Conservation (phyloP, 805 yeast genomes). For the Saturnispora halmiae region DNA sequence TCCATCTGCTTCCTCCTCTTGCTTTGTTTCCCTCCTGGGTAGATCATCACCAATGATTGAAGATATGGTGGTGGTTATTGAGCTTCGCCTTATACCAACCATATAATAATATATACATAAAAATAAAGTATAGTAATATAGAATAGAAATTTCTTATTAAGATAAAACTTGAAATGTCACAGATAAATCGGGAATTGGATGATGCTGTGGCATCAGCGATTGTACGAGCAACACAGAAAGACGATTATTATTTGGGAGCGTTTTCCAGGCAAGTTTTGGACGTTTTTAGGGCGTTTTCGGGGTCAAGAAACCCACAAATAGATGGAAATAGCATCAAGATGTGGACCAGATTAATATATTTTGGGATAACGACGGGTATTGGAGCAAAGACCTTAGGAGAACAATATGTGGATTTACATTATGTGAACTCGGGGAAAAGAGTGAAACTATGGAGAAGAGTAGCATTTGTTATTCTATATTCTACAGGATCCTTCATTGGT, state of each 20-base stretch:
- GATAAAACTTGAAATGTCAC: slow-evolving; percentile 3
- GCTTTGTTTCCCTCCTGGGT: slow-evolving; percentile 7
- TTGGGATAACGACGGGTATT: slow-evolving; percentile 62
- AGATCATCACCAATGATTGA: background rate
- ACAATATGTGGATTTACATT: slow-evolving; percentile 78
- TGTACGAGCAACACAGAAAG: slow-evolving; percentile 89
- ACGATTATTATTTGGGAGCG: slow-evolving; percentile 55
- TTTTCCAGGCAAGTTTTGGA: slow-evolving; percentile 49
- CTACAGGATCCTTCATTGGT: slow-evolving; percentile 52
- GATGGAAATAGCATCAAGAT: slow-evolving; percentile 55
- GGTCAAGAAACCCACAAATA: slow-evolving; percentile 55
- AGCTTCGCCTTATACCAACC: background rate
- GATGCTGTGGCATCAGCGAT: slow-evolving; percentile 79
- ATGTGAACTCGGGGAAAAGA: slow-evolving; percentile 28
- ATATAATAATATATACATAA: too few relatives aligned
- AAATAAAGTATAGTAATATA: too few relatives aligned
- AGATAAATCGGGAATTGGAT: slow-evolving; percentile 5
- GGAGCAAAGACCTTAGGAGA: slow-evolving; percentile 87
- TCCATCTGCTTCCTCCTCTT: slow-evolving; percentile 10
- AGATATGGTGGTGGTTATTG: background rate
- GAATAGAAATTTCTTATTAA: too few relatives aligned
- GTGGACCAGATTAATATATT: slow-evolving; percentile 50
- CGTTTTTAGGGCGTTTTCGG: slow-evolving; percentile 39
- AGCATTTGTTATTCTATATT: slow-evolving; percentile 51
- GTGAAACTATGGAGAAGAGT: slow-evolving; percentile 39